These are phyloP conservation scores for Gossypium sturtianum DNA, from an alignment of 345 rosid species.

Conservation along the genomic window DNA sequence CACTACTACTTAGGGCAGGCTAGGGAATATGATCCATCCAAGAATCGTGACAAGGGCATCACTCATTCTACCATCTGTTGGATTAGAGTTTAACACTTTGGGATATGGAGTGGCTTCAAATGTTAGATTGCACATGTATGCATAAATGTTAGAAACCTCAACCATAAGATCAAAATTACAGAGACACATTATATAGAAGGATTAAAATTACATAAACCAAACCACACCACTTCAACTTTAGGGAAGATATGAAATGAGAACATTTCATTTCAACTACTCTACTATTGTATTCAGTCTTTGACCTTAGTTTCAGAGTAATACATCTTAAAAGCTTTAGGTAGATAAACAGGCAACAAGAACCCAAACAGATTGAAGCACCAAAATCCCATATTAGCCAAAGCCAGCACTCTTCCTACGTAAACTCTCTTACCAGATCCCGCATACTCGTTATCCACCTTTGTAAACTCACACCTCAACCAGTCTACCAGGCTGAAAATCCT, in stretches of 20 bases:
- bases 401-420: conserved; percentile 52
- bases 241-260: not conserved
- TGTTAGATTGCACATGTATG: too few species aligned
- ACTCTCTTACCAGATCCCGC: conserved; percentile 41
- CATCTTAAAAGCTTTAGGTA: conserved; percentile 68
- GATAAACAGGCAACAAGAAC: conserved; percentile 74
- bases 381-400: conserved; percentile 59
- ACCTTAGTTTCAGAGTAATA: conserved; percentile 38
- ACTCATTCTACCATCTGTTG: too few species aligned
- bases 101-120: too few species aligned
- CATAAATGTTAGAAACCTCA: not conserved
- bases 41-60: too few species aligned
- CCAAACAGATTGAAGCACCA: conserved; percentile 90
- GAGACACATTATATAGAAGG: too few species aligned
- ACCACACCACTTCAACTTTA: not conserved
- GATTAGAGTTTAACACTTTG: too few species aligned
- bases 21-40: too few species aligned
- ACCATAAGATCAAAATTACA: not conserved
- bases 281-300: not conserved
- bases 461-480: conserved; percentile 56
- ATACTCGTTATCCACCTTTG: conserved; percentile 18
- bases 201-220: not conserved
- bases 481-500: conserved; percentile 57
- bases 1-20: too few species aligned
- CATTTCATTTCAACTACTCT: not conserved